phyloP scores from a whole-genome alignment of 768 basidiomycete genomes.

The Tephrocybe sp. region DNA sequence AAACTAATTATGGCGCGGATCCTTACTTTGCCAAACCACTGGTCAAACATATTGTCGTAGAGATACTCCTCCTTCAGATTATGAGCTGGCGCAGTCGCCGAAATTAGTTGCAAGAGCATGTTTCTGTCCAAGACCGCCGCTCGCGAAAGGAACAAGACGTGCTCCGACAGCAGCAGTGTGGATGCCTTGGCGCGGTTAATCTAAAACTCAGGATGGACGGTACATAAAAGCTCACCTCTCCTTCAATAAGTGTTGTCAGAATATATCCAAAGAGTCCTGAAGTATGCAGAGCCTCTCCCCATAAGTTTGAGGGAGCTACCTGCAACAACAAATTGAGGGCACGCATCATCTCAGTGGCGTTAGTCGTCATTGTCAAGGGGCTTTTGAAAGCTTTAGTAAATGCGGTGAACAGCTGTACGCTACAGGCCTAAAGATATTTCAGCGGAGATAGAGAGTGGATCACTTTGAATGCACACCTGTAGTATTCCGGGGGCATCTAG shows the following conservation, averaged over 20 bases:
- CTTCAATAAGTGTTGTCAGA: constrained; percentile 59
- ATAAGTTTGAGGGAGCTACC: constrained; percentile 57
- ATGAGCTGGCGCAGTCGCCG: constrained; percentile 52
- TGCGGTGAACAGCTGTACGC: constrained; percentile 57
- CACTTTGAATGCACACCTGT: constrained; percentile 46
- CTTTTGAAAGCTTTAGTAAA: constrained; percentile 51
- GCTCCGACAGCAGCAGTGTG: constrained; percentile 58
- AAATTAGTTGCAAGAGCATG: constrained; percentile 72
- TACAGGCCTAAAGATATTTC: constrained; percentile 41
- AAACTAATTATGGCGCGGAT: neutral
- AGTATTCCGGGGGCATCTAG: constrained; percentile 63
- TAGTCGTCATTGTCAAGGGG: constrained; percentile 43
- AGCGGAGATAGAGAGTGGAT: neutral
- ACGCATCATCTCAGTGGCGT: constrained; percentile 64
- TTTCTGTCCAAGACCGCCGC: constrained; percentile 65
- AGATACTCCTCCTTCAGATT: constrained; percentile 51
- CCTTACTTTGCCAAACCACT: constrained; percentile 80
- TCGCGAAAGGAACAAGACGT: constrained; percentile 73
- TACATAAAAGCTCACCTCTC: constrained; percentile 51
- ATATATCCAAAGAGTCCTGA: constrained; percentile 73
- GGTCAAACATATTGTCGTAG: constrained; percentile 69
- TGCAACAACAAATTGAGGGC: constrained; percentile 63
- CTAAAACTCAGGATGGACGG: constrained; percentile 6
- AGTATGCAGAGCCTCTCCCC: constrained; percentile 73
- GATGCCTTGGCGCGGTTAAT: constrained; percentile 30